Conservation (phyloP, 805 yeast species). For the Saturnispora mendoncae region DNA sequence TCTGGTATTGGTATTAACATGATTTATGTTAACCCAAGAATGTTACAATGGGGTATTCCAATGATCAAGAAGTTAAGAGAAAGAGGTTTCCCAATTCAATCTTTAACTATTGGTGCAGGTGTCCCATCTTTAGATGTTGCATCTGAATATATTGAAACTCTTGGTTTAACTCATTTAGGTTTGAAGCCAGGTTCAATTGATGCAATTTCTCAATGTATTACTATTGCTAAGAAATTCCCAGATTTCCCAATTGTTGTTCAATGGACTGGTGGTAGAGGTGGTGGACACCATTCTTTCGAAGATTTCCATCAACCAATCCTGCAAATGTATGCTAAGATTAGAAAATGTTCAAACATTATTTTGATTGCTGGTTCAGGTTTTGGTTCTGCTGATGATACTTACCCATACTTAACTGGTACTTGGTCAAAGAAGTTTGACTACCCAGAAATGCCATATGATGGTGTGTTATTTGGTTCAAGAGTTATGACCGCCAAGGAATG, state of each 20-base stretch:
- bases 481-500: conserved; percentile 98
- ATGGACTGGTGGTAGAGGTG: conserved; percentile 99
- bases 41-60: conserved; percentile 99
- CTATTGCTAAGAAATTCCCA: conserved; percentile 94
- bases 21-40: conserved; percentile 92
- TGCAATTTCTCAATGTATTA: conserved; percentile 74
- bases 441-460: conserved; percentile 99
- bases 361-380: conserved; percentile 97
- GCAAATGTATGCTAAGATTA: conserved; percentile 90
- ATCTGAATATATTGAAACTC: conserved; percentile 84
- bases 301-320: conserved; percentile 97
- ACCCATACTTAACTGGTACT: conserved; percentile 94
- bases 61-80: conserved; percentile 81
- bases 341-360: conserved; percentile 83
- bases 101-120: conserved; percentile 98
- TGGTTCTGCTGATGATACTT: conserved; percentile 94
- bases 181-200: conserved; percentile 97
- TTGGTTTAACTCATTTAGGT: conserved; percentile 89
- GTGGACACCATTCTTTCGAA: conserved; percentile 99
- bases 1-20: conserved; percentile 86
- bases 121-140: conserved; percentile 98
- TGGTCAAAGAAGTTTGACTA: conserved; percentile 85
- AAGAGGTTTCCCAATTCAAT: conserved; percentile 92
- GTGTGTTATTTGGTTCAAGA: conserved; percentile 91
- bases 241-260: conserved; percentile 92